Conservation (phyloP, 1,284 basidiomycete species). For the Phylloboletellus chloephorus region DNA sequence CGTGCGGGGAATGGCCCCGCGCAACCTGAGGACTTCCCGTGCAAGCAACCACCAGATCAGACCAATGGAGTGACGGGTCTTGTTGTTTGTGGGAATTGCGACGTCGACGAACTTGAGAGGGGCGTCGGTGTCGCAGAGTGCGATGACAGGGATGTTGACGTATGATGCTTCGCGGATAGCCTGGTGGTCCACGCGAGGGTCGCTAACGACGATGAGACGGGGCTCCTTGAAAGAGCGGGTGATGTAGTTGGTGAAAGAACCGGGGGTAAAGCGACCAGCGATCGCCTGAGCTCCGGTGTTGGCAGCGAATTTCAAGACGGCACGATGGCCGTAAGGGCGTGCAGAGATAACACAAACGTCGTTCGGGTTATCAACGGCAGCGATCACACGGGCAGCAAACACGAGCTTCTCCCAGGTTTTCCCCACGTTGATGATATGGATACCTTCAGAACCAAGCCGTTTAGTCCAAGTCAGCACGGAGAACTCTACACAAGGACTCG, state of each 20-base stretch:
- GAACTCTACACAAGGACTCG: conserved; percentile 36
- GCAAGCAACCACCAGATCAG: conserved; percentile 99
- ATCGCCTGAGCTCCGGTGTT: conserved; percentile 99
- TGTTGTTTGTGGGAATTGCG: conserved; percentile 99
- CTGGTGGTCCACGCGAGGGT: conserved; percentile 99
- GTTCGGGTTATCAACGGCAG: conserved; percentile 94
- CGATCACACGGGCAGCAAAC: conserved; percentile 90
- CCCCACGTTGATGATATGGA: conserved; percentile 96
- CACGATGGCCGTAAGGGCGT: conserved; percentile 98
- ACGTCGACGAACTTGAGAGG: conserved; percentile 97
- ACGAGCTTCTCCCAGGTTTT: conserved; percentile 99
- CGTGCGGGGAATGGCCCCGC: conserved; percentile 87
- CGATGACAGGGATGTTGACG: conserved; percentile 99
- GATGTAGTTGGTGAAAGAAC: conserved; percentile 99
- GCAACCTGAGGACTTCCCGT: conserved; percentile 94
- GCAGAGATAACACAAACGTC: conserved; percentile 98
- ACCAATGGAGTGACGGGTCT: conserved; percentile 95
- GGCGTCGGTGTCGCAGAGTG: conserved; percentile 97
- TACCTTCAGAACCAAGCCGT: conserved; percentile 48
- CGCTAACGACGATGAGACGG: conserved; percentile 95
- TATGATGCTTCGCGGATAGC: conserved; percentile 99
- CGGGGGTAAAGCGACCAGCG: conserved; percentile 98
- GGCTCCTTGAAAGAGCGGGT: conserved; percentile 99
- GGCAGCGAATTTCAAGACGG: conserved; percentile 96
- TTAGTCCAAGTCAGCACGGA: conserved; percentile 6